phyloP scores from a whole-genome alignment of 768 basidiomycete species.

The Daedaleopsis nitida region DNA sequence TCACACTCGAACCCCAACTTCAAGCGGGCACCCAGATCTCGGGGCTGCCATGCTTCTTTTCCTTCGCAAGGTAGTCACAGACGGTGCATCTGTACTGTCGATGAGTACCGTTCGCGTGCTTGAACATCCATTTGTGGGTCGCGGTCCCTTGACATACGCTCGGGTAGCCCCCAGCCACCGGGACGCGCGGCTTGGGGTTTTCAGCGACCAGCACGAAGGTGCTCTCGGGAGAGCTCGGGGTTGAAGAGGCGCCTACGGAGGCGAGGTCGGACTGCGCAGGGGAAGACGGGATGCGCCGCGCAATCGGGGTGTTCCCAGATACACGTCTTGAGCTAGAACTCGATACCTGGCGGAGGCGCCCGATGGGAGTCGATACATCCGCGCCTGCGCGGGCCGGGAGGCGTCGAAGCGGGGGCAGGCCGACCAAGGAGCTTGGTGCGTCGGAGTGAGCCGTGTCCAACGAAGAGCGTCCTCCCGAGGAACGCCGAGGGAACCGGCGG shows the following conservation, averaged over 20 bases:
- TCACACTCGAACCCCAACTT: neutral
- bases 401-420: neutral
- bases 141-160: neutral
- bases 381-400: neutral
- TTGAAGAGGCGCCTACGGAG: neutral
- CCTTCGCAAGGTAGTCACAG: slow-evolving; percentile 11
- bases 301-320: neutral
- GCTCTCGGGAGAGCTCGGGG: neutral
- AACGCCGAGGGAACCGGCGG: neutral
- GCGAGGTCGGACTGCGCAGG: neutral
- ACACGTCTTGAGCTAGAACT: neutral
- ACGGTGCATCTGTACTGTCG: slow-evolving; percentile 15
- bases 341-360: neutral
- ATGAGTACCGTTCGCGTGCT: slow-evolving; percentile 4
- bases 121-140: slow-evolving; percentile 9
- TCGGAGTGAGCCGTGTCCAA: neutral
- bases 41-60: slow-evolving; percentile 9
- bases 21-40: slow-evolving; percentile 10
- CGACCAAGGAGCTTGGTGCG: slow-evolving; percentile 3
- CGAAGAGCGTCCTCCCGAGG: slow-evolving; percentile 11
- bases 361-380: slow-evolving; percentile 2
- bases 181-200: slow-evolving; percentile 13
- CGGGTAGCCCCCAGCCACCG: slow-evolving; percentile 4
- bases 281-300: neutral
- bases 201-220: slow-evolving; percentile 4